Conservation (phyloP, 2,329 filamentous ascomycete species). For the Bipolaris zeicola region DNA sequence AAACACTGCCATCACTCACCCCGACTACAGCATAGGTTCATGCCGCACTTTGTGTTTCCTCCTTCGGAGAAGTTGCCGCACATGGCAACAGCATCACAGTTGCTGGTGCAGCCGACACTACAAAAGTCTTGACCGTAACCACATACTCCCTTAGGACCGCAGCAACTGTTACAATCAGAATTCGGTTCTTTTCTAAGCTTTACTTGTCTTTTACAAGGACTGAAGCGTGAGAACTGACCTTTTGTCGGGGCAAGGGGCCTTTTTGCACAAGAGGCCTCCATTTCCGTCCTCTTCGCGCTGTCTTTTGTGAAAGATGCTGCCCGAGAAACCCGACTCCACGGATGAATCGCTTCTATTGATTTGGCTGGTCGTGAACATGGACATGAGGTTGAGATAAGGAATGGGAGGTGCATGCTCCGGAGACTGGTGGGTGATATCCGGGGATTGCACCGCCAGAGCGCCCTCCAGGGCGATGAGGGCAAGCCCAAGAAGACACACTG, state of each 20-base stretch:
- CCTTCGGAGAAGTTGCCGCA: slow-evolving; percentile 2
- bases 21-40: slow-evolving; percentile 24
- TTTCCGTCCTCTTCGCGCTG: slow-evolving; percentile 1
- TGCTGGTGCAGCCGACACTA: slow-evolving; percentile 8
- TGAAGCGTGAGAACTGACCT: background rate
- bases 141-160: slow-evolving; percentile 7
- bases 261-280: background rate
- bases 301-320: background rate
- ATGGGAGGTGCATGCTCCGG: background rate
- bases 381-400: background rate
- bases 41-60: slow-evolving; percentile 13
- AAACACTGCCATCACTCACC: background rate
- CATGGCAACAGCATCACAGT: slow-evolving; percentile 1
- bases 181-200: background rate
- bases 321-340: background rate
- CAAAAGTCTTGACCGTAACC: slow-evolving; percentile 15
- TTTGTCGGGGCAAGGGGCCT: background rate
- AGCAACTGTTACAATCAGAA: slow-evolving; percentile 5
- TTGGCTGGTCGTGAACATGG: background rate
- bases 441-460: background rate
- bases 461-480: background rate
- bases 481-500: background rate
- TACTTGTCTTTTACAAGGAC: background rate
- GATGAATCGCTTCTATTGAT: background rate
- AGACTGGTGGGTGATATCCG: background rate